A percentile compares a stretch with the other conserved stretches of the same genome.
phyloP scores from a whole-genome alignment of 768 basidiomycete species.

The Xanthoconium stramineum region DNA sequence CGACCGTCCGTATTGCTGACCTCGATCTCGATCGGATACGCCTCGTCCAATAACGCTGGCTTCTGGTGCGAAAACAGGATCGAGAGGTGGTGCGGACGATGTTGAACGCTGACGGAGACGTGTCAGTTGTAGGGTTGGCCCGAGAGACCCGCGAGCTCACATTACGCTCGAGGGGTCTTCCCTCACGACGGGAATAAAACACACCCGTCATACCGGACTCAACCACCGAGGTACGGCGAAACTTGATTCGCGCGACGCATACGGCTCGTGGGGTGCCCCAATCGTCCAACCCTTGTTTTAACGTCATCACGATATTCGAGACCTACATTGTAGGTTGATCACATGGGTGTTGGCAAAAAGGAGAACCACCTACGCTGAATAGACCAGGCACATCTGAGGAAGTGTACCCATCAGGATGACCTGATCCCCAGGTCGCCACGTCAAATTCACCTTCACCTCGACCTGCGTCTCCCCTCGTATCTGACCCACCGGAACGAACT shows the following conservation, averaged over 20 bases:
- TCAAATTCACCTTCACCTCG: conserved; percentile 41
- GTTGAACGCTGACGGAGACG: conserved; percentile 47
- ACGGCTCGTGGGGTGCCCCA: conserved; percentile 53
- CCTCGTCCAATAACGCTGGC: conserved; percentile 80
- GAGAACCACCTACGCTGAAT: conserved; percentile 47
- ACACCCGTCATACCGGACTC: conserved; percentile 47
- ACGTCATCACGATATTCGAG: conserved; percentile 46
- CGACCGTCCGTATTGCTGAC: conserved; percentile 70
- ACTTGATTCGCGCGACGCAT: conserved; percentile 33
- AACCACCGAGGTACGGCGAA: conserved; percentile 50
- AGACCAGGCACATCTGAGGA: conserved; percentile 45
- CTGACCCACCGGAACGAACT: conserved; percentile 41
- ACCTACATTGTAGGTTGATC: conserved; percentile 17
- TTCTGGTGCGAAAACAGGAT: conserved; percentile 55
- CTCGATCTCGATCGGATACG: conserved; percentile 67
- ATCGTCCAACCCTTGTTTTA: conserved; percentile 68
- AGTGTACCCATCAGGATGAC: conserved; percentile 63
- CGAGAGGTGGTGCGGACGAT: conserved; percentile 56
- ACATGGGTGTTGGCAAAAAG: not conserved
- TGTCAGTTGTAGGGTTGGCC: not conserved
- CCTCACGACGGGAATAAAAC: conserved; percentile 51
- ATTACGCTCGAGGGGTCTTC: conserved; percentile 43
- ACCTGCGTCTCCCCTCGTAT: conserved; percentile 37
- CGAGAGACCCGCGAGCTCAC: conserved; percentile 35
- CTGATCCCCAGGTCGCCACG: conserved; percentile 54